phyloP scores from a whole-genome alignment of 1,284 basidiomycete species.

The Apiotrichum gamsii region DNA sequence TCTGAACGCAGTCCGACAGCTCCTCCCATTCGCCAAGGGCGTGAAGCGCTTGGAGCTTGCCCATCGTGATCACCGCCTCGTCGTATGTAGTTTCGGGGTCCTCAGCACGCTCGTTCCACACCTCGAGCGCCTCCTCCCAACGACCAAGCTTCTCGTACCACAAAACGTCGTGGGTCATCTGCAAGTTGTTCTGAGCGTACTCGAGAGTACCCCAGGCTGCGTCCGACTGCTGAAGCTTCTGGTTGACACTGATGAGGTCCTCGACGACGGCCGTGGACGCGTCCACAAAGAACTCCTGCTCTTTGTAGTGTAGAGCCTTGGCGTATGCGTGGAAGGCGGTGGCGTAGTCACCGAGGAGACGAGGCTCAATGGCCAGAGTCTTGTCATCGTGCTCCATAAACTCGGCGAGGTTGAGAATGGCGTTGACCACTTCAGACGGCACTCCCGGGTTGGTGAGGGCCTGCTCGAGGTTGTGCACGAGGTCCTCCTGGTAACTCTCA shows the following conservation, averaged over 20 bases:
- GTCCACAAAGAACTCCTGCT: slow-evolving; percentile 92
- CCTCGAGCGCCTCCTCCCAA: slow-evolving; percentile 89
- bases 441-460: slow-evolving; percentile 76
- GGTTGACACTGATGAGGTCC: slow-evolving; percentile 94
- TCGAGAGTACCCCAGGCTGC: slow-evolving; percentile 91
- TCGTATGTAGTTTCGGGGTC: slow-evolving; percentile 51
- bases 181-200: slow-evolving; percentile 62
- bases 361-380: slow-evolving; percentile 85
- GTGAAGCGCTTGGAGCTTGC: slow-evolving; percentile 92
- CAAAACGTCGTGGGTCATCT: slow-evolving; percentile 50
- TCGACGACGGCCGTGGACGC: slow-evolving; percentile 69
- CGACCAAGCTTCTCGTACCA: slow-evolving; percentile 97
- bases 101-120: slow-evolving; percentile 54
- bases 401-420: slow-evolving; percentile 91
- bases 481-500: slow-evolving; percentile 90
- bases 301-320: slow-evolving; percentile 98
- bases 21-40: slow-evolving; percentile 98
- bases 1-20: slow-evolving; percentile 77
- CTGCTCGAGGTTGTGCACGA: slow-evolving; percentile 81
- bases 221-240: slow-evolving; percentile 91
- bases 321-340: slow-evolving; percentile 93
- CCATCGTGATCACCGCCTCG: slow-evolving; percentile 65
- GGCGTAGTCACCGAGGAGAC: slow-evolving; percentile 85
- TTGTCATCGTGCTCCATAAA: slow-evolving; percentile 99
- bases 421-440: slow-evolving; percentile 88